Base-by-base conservation (phyloP, 164 flowering plant genomes). In the Taxillus chinensis region DNA sequence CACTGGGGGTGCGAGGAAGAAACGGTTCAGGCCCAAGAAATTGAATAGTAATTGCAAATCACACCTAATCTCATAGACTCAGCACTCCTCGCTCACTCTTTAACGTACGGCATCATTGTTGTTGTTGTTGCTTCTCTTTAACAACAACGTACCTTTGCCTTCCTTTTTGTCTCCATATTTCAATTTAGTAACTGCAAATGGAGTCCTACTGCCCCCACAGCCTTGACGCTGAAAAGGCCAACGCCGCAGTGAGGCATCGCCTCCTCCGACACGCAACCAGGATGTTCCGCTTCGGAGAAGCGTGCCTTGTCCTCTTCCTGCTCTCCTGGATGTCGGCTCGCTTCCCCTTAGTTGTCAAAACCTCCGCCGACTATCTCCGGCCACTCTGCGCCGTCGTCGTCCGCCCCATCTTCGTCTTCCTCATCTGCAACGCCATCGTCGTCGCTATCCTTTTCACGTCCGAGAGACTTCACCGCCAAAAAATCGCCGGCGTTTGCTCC, bases 281-380 rank as follows among this genome's bases (percentile, higher is more conserved):
- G 42, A 41, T 83, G 12, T 77, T 88, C 67, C 89, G 95, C 37
- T 45, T 71, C 46, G 7, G 76, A 1, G 95, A 90, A 67, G 45
- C 81, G 5, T 71, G 64, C 45, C 41, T 79, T n/a, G 78, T 58
- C 16, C 57, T 86, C 6, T 2, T 74, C 38, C 55, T 81, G 41
- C 41, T 86, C 73, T 64, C 76, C 7, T 85, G 87, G 85, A 45
- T 67, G 46, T 75, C 70, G 14, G 14, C 72, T 56, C 74, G 67
- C 40, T 57, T 81, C 16, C 85, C 87, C 0, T 41, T 74, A 67
- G 79, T 75, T 66, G 67, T 78, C 64, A 70, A 46, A 39, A 49
- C 77, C 66, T 66, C 78, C 72, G 69, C 77, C 71, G 74, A 79
- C 27, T 79, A 66, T 42, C 42, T 68, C 68, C 73, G 72, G 48